phyloP scores from a whole-genome alignment of 2,329 filamentous ascomycete genomes.

The Delphinella strobiligena region DNA sequence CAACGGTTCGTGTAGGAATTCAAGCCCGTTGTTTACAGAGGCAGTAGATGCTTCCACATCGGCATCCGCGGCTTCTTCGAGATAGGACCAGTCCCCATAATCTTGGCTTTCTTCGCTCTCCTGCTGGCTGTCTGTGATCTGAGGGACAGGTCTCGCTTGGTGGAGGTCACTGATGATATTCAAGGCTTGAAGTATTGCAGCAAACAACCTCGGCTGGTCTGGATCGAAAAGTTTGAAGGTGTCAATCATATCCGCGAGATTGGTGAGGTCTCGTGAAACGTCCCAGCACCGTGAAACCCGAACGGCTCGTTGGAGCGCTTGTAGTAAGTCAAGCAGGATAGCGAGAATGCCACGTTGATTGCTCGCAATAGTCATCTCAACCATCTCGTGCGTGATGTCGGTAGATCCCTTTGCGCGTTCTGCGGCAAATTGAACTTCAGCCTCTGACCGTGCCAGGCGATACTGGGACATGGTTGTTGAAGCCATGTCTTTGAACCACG shows the following conservation, averaged over 20 bases:
- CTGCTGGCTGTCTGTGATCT: conserved; percentile 18
- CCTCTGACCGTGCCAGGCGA: conserved; percentile 43
- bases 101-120: conserved; percentile 51
- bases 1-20: conserved; percentile 36
- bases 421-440: conserved; percentile 39
- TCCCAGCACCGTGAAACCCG: conserved; percentile 19
- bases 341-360: conserved; percentile 48
- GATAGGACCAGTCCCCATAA: conserved; percentile 46
- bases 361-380: conserved; percentile 40
- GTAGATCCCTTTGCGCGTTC: conserved; percentile 23
- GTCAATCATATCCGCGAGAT: conserved; percentile 27
- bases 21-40: conserved; percentile 18
- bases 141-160: conserved; percentile 11
- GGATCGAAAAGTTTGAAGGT: conserved; percentile 42
- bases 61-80: conserved; percentile 29
- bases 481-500: conserved; percentile 44
- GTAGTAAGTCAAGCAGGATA: conserved; percentile 40
- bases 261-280: conserved; percentile 21
- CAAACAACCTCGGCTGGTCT: conserved; percentile 25
- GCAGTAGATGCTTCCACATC: neutral
- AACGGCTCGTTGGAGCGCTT: conserved; percentile 38
- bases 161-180: conserved; percentile 33
- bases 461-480: conserved; percentile 43
- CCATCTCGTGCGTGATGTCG: conserved; percentile 31
- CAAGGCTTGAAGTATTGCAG: conserved; percentile 37